Evolutionary conservation across 129 eudicot species (phyloP).

Genomic region (Flaveria robusta): DNA sequence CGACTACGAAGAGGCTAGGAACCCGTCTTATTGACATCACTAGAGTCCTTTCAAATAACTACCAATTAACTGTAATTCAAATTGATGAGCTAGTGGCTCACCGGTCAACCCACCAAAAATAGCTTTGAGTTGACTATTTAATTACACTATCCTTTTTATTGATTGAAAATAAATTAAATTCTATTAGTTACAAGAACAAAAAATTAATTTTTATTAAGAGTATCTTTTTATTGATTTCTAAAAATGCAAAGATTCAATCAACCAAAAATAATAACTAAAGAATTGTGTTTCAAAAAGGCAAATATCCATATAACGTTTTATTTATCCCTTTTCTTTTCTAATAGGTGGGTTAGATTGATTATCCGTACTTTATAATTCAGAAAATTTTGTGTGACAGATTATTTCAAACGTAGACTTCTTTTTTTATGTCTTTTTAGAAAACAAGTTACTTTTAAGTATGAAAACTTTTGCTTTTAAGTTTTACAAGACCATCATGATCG

Average conservation of each 20-base stretch:
- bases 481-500: neutral
- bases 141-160: neutral
- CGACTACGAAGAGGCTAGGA: neutral
- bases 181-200: neutral
- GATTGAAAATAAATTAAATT: too few species aligned
- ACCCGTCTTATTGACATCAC: neutral
- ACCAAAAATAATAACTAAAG: neutral
- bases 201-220: neutral
- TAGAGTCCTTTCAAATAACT: constrained; percentile 7
- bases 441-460: neutral
- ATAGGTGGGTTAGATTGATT: too few species aligned
- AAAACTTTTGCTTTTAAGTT: neutral
- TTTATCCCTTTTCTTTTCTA: too few species aligned
- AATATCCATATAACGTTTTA: too few species aligned
- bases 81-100: neutral
- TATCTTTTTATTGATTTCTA: too few species aligned
- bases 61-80: neutral
- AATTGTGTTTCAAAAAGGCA: neutral
- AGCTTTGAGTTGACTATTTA: neutral
- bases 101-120: neutral
- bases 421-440: too few species aligned
- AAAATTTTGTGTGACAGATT: too few species aligned
- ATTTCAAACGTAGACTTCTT: neutral
- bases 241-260: too few species aligned
- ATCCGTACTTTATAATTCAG: too few species aligned